phyloP scores from a whole-genome alignment of 2,329 filamentous ascomycete species.

The Didymella glomerata region DNA sequence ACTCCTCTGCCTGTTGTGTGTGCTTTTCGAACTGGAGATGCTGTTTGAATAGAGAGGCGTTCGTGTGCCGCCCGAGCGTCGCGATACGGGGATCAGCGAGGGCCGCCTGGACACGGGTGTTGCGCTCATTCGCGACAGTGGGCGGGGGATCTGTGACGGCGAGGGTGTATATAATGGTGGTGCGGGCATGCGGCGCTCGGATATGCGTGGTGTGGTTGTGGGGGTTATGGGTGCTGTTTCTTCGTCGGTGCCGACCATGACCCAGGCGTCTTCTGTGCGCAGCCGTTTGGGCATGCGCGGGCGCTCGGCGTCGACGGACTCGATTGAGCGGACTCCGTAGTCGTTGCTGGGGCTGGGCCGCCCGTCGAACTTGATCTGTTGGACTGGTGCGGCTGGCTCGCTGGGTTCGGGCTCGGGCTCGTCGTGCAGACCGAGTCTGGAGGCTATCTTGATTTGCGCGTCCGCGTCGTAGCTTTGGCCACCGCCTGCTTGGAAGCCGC shows the following conservation, averaged over 20 bases:
- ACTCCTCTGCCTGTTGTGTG: slow-evolving; percentile 32
- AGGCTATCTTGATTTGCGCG: slow-evolving; percentile 38
- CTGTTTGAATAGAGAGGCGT: slow-evolving; percentile 30
- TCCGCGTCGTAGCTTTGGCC: slow-evolving; percentile 74
- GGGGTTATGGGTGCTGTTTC: slow-evolving; percentile 64
- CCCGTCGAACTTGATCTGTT: slow-evolving; percentile 31
- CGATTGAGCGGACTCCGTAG: slow-evolving; percentile 57
- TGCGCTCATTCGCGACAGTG: slow-evolving; percentile 35
- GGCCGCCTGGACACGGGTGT: slow-evolving; percentile 38
- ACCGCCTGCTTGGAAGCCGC: slow-evolving; percentile 86
- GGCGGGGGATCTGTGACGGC: slow-evolving; percentile 49
- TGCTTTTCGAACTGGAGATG: slow-evolving; percentile 14
- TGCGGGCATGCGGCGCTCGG: slow-evolving; percentile 41
- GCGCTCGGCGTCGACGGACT: slow-evolving; percentile 54
- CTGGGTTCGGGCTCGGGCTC: slow-evolving; percentile 22
- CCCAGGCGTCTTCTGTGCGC: slow-evolving; percentile 59
- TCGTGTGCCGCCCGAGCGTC: slow-evolving; percentile 48
- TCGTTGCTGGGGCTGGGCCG: slow-evolving; percentile 50
- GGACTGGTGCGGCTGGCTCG: slow-evolving; percentile 29
- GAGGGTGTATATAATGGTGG: slow-evolving; percentile 39
- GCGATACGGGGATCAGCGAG: slow-evolving; percentile 56
- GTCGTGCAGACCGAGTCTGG: slow-evolving; percentile 37
- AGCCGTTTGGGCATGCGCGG: slow-evolving; percentile 58
- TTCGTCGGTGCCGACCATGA: slow-evolving; percentile 57
- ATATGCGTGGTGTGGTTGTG: slow-evolving; percentile 48